These are phyloP conservation scores for Sambucus nigra DNA, from an alignment of 129 eudicot genomes.

Conservation along the genomic window DNA sequence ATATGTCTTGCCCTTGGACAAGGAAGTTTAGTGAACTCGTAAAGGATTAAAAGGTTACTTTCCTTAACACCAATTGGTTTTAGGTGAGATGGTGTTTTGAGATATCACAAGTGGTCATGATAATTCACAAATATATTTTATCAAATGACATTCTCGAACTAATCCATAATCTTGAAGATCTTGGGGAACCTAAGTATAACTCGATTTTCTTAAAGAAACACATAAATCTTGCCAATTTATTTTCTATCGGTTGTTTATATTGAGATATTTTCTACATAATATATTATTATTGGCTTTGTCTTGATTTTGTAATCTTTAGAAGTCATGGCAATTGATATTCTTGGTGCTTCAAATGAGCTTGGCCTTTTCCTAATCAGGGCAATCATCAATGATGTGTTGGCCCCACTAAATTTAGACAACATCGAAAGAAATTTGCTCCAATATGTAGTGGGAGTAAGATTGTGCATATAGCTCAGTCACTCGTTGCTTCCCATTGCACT, in stretches of 20 bases:
- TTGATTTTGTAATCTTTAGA: constrained; percentile 78
- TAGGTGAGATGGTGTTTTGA: no score
- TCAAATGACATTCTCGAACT: constrained; percentile 90
- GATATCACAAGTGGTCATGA: constrained; percentile 60
- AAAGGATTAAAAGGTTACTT: no score
- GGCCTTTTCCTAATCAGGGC: constrained; percentile 81
- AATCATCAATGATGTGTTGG: constrained; percentile 77
- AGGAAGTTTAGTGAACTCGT: no score
- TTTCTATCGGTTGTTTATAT: constrained; percentile 73
- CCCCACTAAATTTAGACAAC: constrained; percentile 73
- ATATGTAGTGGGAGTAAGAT: constrained; percentile 72
- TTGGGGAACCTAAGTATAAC: constrained; percentile 55
- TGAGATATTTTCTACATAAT: constrained; percentile 77
- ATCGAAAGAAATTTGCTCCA: constrained; percentile 39
- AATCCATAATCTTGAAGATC: constrained; percentile 64
- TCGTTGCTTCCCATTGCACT: constrained; percentile 70
- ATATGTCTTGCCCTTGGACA: no score
- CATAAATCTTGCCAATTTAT: constrained; percentile 73
- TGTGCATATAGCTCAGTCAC: constrained; percentile 52
- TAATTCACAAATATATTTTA: constrained; percentile 77
- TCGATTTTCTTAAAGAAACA: constrained; percentile 70
- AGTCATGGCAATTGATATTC: constrained; percentile 77
- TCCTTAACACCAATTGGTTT: no score
- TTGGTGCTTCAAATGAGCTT: constrained; percentile 79
- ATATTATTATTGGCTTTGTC: constrained; percentile 69